Base-by-base conservation (phyloP, 495 filamentous ascomycete species). In the Tirmania nivea region DNA sequence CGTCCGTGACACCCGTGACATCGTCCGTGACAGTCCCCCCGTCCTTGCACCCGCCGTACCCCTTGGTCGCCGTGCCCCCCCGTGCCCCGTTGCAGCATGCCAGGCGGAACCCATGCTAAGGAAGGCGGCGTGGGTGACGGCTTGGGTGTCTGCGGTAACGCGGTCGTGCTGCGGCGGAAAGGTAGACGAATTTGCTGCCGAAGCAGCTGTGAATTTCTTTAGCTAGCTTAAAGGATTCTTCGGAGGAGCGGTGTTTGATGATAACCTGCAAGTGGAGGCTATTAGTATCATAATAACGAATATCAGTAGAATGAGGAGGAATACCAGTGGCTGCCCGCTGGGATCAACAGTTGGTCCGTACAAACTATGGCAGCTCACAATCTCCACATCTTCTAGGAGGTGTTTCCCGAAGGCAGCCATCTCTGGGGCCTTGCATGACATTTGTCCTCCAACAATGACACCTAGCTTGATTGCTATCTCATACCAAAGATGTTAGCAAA, bases 81-180 rank as follows among this genome's bases (percentile, higher is more conserved):
- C n/a, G n/a, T n/a, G n/a, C n/a, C n/a, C 39, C 39, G 39, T 45
- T 94, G 20, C n/a, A n/a, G 86, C 86, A 58, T 81, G 79, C 90
- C 90, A 97, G 35, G 90, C 90, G 39, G 86, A 86, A 52, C 90
- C 90, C 90, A 97, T 97, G 67, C 78, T 84, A 47, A 97, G 72
- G 66, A 97, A 97, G 14, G 92, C 90, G 9, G 87, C 90, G 68
- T 97, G 90, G 3, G 90, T 96, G 42, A 96, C 90, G 21, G 90
- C 92, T 64, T 97, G 90, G 1, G 90, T 97, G 66, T 97, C 90
- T 37, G 90, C 90, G 1, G 90, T 97, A 67, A 97, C 96, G 49
- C 84, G 83, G 68, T 97, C 90, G 62, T 97, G 90, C 66, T 85
- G 78, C 73, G 16, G 87, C 88, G 5, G 81, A 82, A 51, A 97